Percentiles rank a stretch among this genome's conserved stretches.
These are phyloP conservation scores for Geosmithia flava DNA, from an alignment of 2,329 filamentous ascomycete species.

Conservation along the genomic window DNA sequence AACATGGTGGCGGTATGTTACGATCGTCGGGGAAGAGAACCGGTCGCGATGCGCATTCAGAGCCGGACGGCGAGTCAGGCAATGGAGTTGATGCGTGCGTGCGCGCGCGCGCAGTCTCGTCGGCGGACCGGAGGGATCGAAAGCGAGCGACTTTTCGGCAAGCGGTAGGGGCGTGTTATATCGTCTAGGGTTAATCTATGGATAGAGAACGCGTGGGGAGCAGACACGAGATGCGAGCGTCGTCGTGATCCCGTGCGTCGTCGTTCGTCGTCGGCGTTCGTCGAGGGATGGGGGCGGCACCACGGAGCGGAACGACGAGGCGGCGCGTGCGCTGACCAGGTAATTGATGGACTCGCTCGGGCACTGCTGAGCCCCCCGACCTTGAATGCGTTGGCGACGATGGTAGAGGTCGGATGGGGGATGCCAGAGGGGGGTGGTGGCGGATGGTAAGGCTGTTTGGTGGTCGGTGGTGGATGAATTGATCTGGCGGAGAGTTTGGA, in stretches of 20 bases:
- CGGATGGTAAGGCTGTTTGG: background rate
- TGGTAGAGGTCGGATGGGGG: background rate
- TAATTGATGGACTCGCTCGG: background rate
- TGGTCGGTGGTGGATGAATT: background rate
- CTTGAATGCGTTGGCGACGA: background rate
- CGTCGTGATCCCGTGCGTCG: background rate
- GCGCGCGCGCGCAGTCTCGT: too few relatives aligned
- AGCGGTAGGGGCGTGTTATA: too few relatives aligned
- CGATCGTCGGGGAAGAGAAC: background rate
- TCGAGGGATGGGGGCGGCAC: background rate
- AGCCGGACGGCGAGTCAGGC: too few relatives aligned
- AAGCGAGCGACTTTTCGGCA: too few relatives aligned
- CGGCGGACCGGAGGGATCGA: too few relatives aligned
- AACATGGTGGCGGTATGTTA: conserved; percentile 54
- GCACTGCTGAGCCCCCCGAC: background rate
- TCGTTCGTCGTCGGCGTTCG: background rate
- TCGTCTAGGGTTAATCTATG: too few relatives aligned
- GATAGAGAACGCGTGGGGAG: too few relatives aligned
- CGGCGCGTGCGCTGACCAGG: background rate
- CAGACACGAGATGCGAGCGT: too few relatives aligned
- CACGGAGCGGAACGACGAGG: background rate
- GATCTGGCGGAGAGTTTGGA: background rate
- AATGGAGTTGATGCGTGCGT: too few relatives aligned
- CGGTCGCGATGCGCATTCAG: background rate
- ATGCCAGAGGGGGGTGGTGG: background rate